A percentile compares a stretch with the other conserved stretches of the same genome.
Conservation (phyloP, 768 basidiomycete species). For the Tephrocybe sp. region DNA sequence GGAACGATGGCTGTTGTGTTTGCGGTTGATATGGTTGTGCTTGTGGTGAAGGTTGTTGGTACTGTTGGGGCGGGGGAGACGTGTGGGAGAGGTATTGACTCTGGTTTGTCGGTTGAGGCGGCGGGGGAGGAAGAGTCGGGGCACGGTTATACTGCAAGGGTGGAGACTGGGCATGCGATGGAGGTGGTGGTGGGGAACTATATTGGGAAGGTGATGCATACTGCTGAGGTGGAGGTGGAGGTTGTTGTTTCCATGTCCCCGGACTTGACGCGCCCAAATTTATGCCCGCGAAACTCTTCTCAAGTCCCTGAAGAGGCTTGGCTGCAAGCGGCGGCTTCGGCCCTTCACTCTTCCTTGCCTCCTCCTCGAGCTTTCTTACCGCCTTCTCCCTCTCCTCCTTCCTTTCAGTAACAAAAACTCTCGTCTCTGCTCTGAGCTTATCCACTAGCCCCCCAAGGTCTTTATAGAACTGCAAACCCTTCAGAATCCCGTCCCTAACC, state of each 20-base stretch:
- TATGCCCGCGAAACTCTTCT: conserved; percentile 15
- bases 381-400: conserved; percentile 70
- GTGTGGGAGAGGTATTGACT: conserved; percentile 19
- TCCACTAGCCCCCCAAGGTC: conserved; percentile 69
- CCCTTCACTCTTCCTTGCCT: conserved; percentile 56
- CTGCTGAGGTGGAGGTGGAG: conserved; percentile 17
- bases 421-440: conserved; percentile 58
- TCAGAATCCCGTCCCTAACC: conserved; percentile 80
- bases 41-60: conserved; percentile 22
- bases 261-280: conserved; percentile 16
- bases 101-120: conserved; percentile 18
- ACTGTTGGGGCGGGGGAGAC: conserved; percentile 14
- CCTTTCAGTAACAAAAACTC: conserved; percentile 62
- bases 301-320: conserved; percentile 43
- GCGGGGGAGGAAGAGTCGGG: conserved; percentile 22
- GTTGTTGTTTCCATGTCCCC: conserved; percentile 4
- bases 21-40: conserved; percentile 6
- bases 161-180: conserved; percentile 9
- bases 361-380: conserved; percentile 67
- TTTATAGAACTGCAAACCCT: conserved; percentile 87
- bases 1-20: conserved; percentile 19
- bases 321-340: conserved; percentile 46
- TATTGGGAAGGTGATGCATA: conserved; percentile 17
- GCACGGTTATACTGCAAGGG: conserved; percentile 18
- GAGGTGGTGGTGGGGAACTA: conserved; percentile 13